Conservation (phyloP, 371 early-diverging fungal species). For the Dinochytrium kinnereticum region DNA sequence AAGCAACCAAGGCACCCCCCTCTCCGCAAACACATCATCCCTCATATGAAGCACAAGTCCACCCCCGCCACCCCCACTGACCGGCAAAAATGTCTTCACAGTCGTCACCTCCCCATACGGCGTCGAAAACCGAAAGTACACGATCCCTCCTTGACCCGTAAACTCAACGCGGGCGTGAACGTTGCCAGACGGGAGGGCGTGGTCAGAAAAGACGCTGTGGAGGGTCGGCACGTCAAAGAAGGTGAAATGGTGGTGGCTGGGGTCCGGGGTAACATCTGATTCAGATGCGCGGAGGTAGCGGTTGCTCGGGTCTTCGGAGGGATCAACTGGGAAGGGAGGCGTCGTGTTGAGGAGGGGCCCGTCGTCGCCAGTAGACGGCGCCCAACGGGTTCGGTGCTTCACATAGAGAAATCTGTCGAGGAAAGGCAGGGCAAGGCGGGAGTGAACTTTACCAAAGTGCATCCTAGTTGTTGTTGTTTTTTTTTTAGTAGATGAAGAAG, state of each 20-base stretch:
- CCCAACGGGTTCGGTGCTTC: constrained; percentile 21
- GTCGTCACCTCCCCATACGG: constrained; percentile 28
- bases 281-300: background rate
- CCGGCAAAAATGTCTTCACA: constrained; percentile 33
- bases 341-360: constrained; percentile 16
- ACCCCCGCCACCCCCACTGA: background rate
- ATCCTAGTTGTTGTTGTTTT: no score
- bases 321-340: background rate
- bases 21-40: constrained; percentile 32
- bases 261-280: background rate
- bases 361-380: constrained; percentile 20
- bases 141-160: constrained; percentile 23
- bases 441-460: constrained; percentile 32
- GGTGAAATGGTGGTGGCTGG: constrained; percentile 24
- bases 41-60: constrained; percentile 24
- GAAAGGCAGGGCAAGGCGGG: constrained; percentile 22
- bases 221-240: constrained; percentile 25
- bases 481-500: no score
- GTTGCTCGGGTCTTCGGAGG: background rate
- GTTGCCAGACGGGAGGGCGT: constrained; percentile 27
- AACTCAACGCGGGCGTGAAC: constrained; percentile 23
- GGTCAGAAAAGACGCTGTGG: constrained; percentile 28
- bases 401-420: constrained; percentile 27
- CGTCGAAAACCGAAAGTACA: constrained; percentile 31
- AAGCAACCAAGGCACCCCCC: constrained; percentile 28